These are phyloP conservation scores for Cordyceps pruinosa DNA, from an alignment of 2,329 filamentous ascomycete genomes.

Conservation along the genomic window DNA sequence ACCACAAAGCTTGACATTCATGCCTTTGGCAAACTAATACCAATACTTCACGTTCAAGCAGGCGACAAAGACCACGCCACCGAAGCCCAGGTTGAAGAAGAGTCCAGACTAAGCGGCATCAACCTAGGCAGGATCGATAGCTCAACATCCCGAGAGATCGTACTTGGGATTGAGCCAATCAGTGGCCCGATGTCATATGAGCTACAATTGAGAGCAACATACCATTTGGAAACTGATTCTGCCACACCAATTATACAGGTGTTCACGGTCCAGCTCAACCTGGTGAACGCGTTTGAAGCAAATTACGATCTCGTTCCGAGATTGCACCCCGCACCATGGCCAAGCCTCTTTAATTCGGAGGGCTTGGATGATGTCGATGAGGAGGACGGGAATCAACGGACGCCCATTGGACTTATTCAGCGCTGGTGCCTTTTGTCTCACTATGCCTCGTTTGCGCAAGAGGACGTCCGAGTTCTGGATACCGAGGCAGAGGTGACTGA, in stretches of 20 bases:
- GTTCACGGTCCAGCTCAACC: slow-evolving; percentile 58
- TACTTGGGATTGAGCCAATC: slow-evolving; percentile 45
- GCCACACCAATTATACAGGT: slow-evolving; percentile 76
- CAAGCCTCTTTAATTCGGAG: slow-evolving; percentile 70
- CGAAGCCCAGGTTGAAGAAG: slow-evolving; percentile 31
- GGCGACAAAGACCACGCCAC: slow-evolving; percentile 27
- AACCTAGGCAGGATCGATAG: slow-evolving; percentile 41
- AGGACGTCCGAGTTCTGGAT: slow-evolving; percentile 58
- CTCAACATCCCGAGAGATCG: slow-evolving; percentile 35
- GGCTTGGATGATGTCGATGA: slow-evolving; percentile 32
- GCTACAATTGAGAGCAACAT: slow-evolving; percentile 65
- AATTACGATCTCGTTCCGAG: slow-evolving; percentile 82
- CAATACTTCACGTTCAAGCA: slow-evolving; percentile 37
- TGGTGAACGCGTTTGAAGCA: slow-evolving; percentile 82
- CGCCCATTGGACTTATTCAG: slow-evolving; percentile 61
- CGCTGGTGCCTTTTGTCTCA: slow-evolving; percentile 71
- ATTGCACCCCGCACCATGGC: slow-evolving; percentile 74
- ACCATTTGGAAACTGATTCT: slow-evolving; percentile 71
- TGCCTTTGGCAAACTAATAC: slow-evolving; percentile 53
- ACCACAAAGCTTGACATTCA: slow-evolving; percentile 63
- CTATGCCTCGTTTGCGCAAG: slow-evolving; percentile 69
- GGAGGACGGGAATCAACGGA: slow-evolving; percentile 22
- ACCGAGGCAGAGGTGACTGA: slow-evolving; percentile 56
- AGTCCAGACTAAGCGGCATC: slow-evolving; percentile 36
- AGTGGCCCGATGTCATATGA: slow-evolving; percentile 52